phyloP scores from a whole-genome alignment of 768 basidiomycete genomes.

The Trametes maxima region DNA sequence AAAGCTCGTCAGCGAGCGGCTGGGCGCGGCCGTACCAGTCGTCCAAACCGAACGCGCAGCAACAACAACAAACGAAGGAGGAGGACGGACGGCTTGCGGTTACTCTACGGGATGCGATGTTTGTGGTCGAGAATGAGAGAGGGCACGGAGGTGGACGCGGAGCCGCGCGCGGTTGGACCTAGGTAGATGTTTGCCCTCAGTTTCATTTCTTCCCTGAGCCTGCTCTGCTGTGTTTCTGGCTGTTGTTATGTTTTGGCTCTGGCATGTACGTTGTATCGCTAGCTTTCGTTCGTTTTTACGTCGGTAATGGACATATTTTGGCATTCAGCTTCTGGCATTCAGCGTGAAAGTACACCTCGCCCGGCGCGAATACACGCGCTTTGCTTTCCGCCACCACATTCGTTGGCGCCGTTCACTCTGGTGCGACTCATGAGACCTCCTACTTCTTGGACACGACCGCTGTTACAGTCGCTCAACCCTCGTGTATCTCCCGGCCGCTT shows the following conservation, averaged over 20 bases:
- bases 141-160: slow-evolving; percentile 84
- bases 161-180: slow-evolving; percentile 70
- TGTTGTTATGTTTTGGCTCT: not conserved
- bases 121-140: slow-evolving; percentile 80
- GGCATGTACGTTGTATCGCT: slow-evolving; percentile 12
- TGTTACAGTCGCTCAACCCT: not conserved
- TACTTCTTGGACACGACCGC: not conserved
- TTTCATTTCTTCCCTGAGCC: not conserved
- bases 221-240: not conserved
- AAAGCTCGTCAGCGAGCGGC: slow-evolving; percentile 28
- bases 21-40: slow-evolving; percentile 71
- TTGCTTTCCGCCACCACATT: not conserved
- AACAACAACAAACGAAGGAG: slow-evolving; percentile 40
- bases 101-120: slow-evolving; percentile 81
- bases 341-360: too few species aligned
- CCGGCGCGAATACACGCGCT: not conserved
- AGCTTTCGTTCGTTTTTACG: slow-evolving; percentile 3
- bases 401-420: too few species aligned
- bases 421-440: slow-evolving; percentile 3
- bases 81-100: slow-evolving; percentile 62
- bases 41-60: slow-evolving; percentile 42
- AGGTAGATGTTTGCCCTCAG: not conserved
- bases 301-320: not conserved
- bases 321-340: too few species aligned
- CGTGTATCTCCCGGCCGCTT: not conserved